phyloP scores from a whole-genome alignment of 2,329 filamentous ascomycete genomes.

The Bipolaris victoriae region DNA sequence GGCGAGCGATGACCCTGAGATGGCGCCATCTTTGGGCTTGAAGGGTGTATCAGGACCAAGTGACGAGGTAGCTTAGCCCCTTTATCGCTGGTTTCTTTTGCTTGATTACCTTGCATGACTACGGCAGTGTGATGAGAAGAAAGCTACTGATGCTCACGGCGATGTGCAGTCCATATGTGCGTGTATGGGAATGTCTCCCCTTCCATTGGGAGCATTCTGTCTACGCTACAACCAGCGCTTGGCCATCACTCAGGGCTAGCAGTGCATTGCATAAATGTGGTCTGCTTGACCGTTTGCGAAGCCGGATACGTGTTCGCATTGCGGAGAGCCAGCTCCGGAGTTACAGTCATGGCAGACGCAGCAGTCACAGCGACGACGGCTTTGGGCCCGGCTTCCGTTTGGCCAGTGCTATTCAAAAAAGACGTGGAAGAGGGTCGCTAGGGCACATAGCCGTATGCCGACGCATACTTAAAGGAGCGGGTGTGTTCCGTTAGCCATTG shows the following conservation, averaged over 20 bases:
- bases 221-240: slow-evolving; percentile 5
- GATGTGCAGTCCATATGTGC: slow-evolving; percentile 1
- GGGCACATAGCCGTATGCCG: slow-evolving; percentile 2
- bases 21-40: slow-evolving; percentile 16
- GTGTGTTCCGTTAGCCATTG: slow-evolving; percentile 13
- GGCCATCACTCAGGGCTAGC: slow-evolving; percentile 1
- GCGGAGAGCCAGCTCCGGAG: slow-evolving; percentile 8
- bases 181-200: not conserved
- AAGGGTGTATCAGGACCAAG: slow-evolving; percentile 1
- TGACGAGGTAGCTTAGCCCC: not conserved
- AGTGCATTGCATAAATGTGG: slow-evolving; percentile 8
- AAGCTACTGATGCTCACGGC: not conserved
- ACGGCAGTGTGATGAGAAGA: not conserved
- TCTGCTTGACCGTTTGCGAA: slow-evolving; percentile 7
- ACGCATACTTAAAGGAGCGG: slow-evolving; percentile 9
- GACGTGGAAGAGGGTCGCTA: slow-evolving; percentile 13
- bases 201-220: slow-evolving; percentile 11
- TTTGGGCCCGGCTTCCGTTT: not conserved
- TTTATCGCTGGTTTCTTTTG: slow-evolving; percentile 11
- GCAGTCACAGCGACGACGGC: not conserved
- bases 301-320: slow-evolving; percentile 21
- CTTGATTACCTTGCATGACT: slow-evolving; percentile 2
- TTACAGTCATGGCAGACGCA: not conserved
- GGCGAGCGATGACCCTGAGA: slow-evolving; percentile 27
- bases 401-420: not conserved